Base-by-base conservation (phyloP, 2,329 filamentous ascomycete species). In the Diaporthe citriasiana region DNA sequence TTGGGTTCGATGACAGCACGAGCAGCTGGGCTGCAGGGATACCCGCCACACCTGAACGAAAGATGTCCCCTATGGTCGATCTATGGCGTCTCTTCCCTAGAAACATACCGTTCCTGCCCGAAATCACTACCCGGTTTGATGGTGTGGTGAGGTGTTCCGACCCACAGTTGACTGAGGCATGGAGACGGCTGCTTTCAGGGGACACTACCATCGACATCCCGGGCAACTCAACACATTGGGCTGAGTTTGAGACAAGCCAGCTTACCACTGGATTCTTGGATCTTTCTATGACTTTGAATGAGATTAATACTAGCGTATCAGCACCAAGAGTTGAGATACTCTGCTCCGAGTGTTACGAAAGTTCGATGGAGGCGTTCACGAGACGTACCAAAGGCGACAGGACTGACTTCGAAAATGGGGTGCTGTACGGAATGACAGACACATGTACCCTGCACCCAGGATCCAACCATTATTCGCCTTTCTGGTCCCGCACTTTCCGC, bases 331-430 rank as follows among this genome's bases (percentile, higher is more conserved):
- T 82, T n/a, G 76, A 78, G 40, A 73, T 81, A 19, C 80, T 80
- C n/a, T 80, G 80, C 57, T 80, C 80, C 0, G 81, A 82, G 55
- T 80, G 80, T 19, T 82, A 82, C 66, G 81, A 82, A 65, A 73
- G 78, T 42, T 77, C 78, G 6, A 75, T 78, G 30, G 74, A 76
- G 12, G 72, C 75, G 9, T 30, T 38, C 63, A 70, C 65, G 60
- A n/a, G 71, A 50, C 69, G 74, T 68, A 51, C n/a, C 42, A 1
- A 77, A 77, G 70, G 65, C 5, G 70, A 76, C 45, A 53, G 75
- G 22, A 72, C 73, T 19, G 75, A 76, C 57, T 72, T 40, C 35
- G 22, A 55, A n/a, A 71, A 73, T 15, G 75, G 75, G 1, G 7
- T 38, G 19, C 51, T 76, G 15, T 76, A 76, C 38, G 75, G 75